A percentile compares a stretch with the other conserved stretches of the same genome.
Evolutionary conservation across 179 eudicot genomes (phyloP).

Genomic region (Spergularia azorica): DNA sequence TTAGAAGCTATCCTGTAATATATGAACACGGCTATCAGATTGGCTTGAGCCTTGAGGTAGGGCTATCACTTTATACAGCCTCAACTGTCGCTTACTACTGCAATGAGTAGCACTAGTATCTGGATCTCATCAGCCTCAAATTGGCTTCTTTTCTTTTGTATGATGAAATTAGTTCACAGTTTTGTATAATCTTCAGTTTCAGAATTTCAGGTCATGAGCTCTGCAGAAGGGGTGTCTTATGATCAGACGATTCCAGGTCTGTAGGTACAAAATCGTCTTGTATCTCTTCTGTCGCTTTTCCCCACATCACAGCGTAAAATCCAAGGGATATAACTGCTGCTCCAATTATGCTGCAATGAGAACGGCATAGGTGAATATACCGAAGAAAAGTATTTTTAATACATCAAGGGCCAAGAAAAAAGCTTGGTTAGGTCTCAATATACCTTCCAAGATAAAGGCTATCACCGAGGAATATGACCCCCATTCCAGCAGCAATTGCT

Average conservation of each 20-base stretch:
- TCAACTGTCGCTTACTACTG: background rate
- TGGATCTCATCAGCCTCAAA: background rate
- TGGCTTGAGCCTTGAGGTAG: background rate
- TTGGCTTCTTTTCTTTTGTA: background rate
- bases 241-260: conserved; percentile 36
- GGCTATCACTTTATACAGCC: background rate
- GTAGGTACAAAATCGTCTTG: conserved; percentile 15
- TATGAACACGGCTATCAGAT: background rate
- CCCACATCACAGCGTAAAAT: conserved; percentile 60
- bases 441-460: conserved; percentile 47
- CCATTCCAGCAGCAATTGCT: conserved; percentile 50
- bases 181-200: background rate
- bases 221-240: conserved; percentile 33
- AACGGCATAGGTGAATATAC: background rate
- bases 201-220: conserved; percentile 17
- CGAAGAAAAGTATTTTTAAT: background rate
- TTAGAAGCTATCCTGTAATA: background rate
- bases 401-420: background rate
- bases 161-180: background rate
- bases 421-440: background rate
- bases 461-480: conserved; percentile 42
- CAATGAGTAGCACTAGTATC: no score
- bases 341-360: conserved; percentile 40
- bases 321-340: conserved; percentile 42
- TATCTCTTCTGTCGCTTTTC: conserved; percentile 45